Evolutionary conservation across 768 basidiomycete genomes (phyloP), one percentile per base, ranked within the genome.

Genomic region (Russula foetens): DNA sequence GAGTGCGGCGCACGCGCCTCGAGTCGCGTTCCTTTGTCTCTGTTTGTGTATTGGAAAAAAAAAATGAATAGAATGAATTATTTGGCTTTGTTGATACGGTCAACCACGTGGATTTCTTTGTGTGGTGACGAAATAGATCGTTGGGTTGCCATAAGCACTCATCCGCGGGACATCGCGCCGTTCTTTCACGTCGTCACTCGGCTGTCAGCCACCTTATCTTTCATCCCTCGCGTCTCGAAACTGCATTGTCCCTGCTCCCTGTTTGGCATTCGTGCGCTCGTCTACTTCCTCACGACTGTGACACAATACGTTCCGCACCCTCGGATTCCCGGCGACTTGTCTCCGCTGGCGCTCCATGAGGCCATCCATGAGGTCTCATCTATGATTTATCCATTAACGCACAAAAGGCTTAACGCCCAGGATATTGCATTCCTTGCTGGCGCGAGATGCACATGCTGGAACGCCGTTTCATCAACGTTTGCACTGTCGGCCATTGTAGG

Each of bases 391-490:
- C 53, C 59, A 60, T 60, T 52, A 45, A 24, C 11, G 21, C 31
- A 26, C 14, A 8, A 31, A n/a, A 21, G 9, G 15, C 35, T 28
- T 23, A 55, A 43, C 24, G 43, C 44, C 53, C 35, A 41, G 39
- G 23, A 53, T 49, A 33, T 46, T 9, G 7, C 19, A 31, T 59
- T 47, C 58, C 44, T 47, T 6, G 28, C 29, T 28, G 28, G 49
- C 44, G 44, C 33, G n/a, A 47, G 15, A 28, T 41, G 59, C 23
- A 23, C 59, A 60, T 44, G 46, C n/a, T 31, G n/a, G 54, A 61
- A 61, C 60, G 60, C 60, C 60, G 60, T 61, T 61, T 61, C 54
- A 61, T 61, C 55, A 54, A 54, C 29, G 29, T 24, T 28, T 44
- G 43, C 26, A 29, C 47, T 43, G 9, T 50, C 54, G 31, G 21